Evolutionary conservation across 2,329 filamentous ascomycete genomes (phyloP).

Genomic region (Gremmenia infestans): DNA sequence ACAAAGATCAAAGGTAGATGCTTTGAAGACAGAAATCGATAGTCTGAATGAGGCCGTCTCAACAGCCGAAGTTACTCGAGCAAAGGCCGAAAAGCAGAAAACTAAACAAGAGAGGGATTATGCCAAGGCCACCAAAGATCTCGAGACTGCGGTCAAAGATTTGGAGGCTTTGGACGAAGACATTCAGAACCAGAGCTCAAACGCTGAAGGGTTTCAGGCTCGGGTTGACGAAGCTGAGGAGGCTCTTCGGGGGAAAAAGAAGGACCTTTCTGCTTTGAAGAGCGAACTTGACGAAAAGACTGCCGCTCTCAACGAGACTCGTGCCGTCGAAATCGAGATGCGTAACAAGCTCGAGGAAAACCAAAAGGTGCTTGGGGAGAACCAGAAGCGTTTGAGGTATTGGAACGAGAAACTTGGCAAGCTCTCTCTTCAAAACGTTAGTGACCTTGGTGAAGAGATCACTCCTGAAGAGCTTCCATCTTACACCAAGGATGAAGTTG

Average conservation of each 20-base stretch:
- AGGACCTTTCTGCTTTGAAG: slow-evolving; percentile 75
- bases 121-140: slow-evolving; percentile 72
- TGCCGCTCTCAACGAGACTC: slow-evolving; percentile 79
- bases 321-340: slow-evolving; percentile 94
- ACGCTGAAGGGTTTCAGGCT: slow-evolving; percentile 66
- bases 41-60: slow-evolving; percentile 77
- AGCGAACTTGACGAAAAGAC: slow-evolving; percentile 81
- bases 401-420: slow-evolving; percentile 90
- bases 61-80: slow-evolving; percentile 78
- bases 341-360: slow-evolving; percentile 96
- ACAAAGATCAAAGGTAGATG: slow-evolving; percentile 87
- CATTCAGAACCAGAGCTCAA: slow-evolving; percentile 69
- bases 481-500: slow-evolving; percentile 69
- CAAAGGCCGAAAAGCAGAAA: slow-evolving; percentile 90
- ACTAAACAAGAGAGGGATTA: slow-evolving; percentile 81
- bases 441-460: slow-evolving; percentile 57
- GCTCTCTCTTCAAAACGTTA: slow-evolving; percentile 75
- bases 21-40: slow-evolving; percentile 78
- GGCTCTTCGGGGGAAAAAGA: slow-evolving; percentile 71
- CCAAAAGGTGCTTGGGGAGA: slow-evolving; percentile 81
- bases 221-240: slow-evolving; percentile 80
- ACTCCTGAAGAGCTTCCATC: slow-evolving; percentile 61
- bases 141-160: slow-evolving; percentile 66
- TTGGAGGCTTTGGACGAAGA: slow-evolving; percentile 75
- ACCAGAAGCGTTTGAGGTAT: slow-evolving; percentile 75